A percentile compares a stretch with the other conserved stretches of the same genome.
phyloP scores from a whole-genome alignment of 73 alveolate genomes.

The Stentor roeselii region DNA sequence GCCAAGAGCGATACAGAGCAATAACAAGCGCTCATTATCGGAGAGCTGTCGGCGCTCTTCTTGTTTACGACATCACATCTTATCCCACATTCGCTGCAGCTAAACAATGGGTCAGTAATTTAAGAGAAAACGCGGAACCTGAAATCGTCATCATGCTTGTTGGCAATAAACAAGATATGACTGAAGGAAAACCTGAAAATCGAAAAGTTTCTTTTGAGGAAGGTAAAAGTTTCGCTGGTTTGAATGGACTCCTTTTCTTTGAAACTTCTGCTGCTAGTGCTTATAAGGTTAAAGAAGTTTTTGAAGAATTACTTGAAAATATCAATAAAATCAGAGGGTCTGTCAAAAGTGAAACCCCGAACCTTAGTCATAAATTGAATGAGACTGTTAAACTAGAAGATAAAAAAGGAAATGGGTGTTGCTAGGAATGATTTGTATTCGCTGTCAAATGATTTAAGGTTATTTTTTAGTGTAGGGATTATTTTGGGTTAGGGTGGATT shows the following conservation, averaged over 20 bases:
- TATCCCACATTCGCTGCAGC: too few species aligned
- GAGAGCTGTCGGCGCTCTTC: conserved; percentile 48
- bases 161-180: conserved; percentile 67
- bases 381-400: too few species aligned
- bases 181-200: background rate
- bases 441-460: too few species aligned
- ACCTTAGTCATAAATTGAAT: too few species aligned
- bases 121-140: conserved; percentile 49
- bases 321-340: too few species aligned
- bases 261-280: background rate
- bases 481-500: too few species aligned
- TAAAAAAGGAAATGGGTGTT: too few species aligned
- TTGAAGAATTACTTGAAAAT: background rate
- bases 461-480: too few species aligned
- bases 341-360: too few species aligned
- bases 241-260: background rate
- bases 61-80: conserved; percentile 49
- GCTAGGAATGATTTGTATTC: too few species aligned
- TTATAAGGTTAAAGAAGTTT: conserved; percentile 1
- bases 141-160: conserved; percentile 62
- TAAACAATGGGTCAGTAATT: conserved; percentile 56
- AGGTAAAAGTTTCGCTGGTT: background rate
- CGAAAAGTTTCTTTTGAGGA: background rate
- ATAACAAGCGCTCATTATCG: conserved; percentile 46
- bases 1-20: conserved; percentile 47